Evolutionary conservation across 2,329 filamentous ascomycete genomes (phyloP).

Genomic region (Apiospora phragmitis): DNA sequence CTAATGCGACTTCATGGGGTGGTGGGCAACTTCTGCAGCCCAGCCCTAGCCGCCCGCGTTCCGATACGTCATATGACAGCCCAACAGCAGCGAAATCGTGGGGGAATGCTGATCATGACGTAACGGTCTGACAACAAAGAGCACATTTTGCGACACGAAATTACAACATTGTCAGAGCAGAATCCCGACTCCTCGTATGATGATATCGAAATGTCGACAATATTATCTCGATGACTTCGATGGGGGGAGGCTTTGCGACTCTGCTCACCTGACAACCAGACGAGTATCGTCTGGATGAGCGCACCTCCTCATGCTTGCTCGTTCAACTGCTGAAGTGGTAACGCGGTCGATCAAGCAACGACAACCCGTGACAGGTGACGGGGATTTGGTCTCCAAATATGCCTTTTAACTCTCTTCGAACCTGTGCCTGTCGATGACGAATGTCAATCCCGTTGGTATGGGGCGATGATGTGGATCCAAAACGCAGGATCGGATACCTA

Average conservation of each 20-base stretch:
- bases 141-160: neutral
- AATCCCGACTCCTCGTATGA: neutral
- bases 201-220: neutral
- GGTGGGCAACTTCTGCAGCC: neutral
- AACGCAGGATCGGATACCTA: neutral
- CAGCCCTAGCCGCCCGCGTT: neutral
- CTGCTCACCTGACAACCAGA: neutral
- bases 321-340: neutral
- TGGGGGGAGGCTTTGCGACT: neutral
- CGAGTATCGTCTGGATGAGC: neutral
- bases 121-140: neutral
- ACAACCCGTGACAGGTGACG: neutral
- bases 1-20: neutral
- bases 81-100: neutral
- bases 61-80: constrained; percentile 1
- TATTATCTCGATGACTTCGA: neutral
- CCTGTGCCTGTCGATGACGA: constrained; percentile 1
- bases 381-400: neutral
- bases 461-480: neutral
- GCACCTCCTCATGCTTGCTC: neutral
- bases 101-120: neutral
- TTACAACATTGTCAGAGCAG: neutral
- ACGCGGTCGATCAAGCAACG: too few relatives aligned
- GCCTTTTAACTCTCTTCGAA: neutral
- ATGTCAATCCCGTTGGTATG: neutral